Base-by-base conservation (phyloP, 495 filamentous ascomycete species). In the Hypoxylon lienhwacheense region DNA sequence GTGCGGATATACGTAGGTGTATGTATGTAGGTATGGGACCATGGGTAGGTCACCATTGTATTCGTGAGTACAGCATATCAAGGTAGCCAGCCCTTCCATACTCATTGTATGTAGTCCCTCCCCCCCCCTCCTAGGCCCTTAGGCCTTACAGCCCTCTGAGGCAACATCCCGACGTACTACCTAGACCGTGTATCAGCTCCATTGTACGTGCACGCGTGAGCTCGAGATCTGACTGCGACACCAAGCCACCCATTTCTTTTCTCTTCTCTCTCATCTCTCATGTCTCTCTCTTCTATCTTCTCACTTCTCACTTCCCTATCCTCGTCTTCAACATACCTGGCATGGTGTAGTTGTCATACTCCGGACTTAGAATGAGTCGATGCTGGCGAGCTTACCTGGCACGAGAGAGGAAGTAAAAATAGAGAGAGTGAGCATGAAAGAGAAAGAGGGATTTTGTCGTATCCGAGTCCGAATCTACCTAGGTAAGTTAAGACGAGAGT, bases 161-260 rank as follows among this genome's bases (percentile, higher is more conserved):
- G 50, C 33, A 46, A 51, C 57, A 61, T 50, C 51, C 46, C 51
- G 57, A 61, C 31, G 51, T 61, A 46, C 51, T 55, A 55, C 57
- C 33, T 52, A 17, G 31, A 33, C 50, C 40, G 5, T 14, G 57
- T 46, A 55, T 61, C 34, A 51, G 45, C 35, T 36, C 32, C 26
- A 55, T 49, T 43, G 26, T 39, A 35, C 40, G 44, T 61, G 57
- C 45, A 41, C 47, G 40, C 51, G 44, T 61, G 57, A 39, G 46
- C 47, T 34, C 51, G 32, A 55, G 57, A 61, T 61, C 57, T 61
- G 57, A 61, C 50, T 61, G 26, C 57, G 34, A 61, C 57, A 44
- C 28, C 17, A 34, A 24, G 34, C 28, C 40, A 44, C n/a, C n/a
- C n/a, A n/a, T n/a, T n/a, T n/a, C n/a, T n/a, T n/a, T n/a, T n/a